phyloP scores from a whole-genome alignment of 176 grass and related monocot genomes.

The Thalia dealbata region DNA sequence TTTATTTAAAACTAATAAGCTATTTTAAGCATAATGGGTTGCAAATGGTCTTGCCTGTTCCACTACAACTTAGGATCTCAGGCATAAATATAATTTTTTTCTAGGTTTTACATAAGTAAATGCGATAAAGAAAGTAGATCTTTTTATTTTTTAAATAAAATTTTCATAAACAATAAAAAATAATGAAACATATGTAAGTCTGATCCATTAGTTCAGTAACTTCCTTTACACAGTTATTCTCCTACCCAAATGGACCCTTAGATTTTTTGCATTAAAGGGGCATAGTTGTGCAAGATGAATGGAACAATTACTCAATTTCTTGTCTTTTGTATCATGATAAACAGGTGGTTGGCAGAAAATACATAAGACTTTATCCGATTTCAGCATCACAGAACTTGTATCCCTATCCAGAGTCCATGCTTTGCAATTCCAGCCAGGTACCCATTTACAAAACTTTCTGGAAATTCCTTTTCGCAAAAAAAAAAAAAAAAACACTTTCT shows the following conservation, averaged over 20 bases:
- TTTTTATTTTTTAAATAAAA: too few species aligned
- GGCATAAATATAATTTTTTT: background rate
- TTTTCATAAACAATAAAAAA: too few species aligned
- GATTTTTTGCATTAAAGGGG: background rate
- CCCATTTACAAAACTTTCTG: constrained; percentile 6
- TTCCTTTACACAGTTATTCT: background rate
- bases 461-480: too few species aligned
- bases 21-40: background rate
- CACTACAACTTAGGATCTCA: background rate
- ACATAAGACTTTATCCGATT: constrained; percentile 81
- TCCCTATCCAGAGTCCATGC: constrained; percentile 59
- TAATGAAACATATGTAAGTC: background rate
- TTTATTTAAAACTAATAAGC: background rate
- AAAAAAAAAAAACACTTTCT: too few species aligned
- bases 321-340: constrained; percentile 20
- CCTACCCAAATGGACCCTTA: background rate
- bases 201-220: background rate
- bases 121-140: too few species aligned
- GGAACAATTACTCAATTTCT: background rate
- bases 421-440: constrained; percentile 79
- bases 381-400: constrained; percentile 44
- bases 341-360: constrained; percentile 90
- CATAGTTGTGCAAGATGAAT: background rate
- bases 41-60: background rate
- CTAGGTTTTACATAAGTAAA: too few species aligned